Percentiles rank a stretch among this genome's conserved stretches.
phyloP scores from a whole-genome alignment of 345 rosid species.

The Acer campestre region DNA sequence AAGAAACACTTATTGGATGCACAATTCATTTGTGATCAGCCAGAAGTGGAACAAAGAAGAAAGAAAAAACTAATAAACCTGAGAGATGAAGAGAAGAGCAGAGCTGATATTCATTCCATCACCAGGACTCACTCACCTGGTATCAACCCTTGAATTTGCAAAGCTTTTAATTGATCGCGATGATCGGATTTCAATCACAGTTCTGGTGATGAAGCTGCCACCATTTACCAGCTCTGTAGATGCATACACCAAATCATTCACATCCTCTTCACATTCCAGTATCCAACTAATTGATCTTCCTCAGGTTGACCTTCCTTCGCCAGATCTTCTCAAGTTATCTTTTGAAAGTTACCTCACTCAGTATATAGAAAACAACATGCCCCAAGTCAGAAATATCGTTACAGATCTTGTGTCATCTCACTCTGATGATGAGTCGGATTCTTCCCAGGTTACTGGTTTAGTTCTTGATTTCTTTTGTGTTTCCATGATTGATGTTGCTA shows the following conservation, averaged over 20 bases:
- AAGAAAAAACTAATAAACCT: background rate
- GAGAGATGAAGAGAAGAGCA: constrained; percentile 26
- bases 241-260: constrained; percentile 13
- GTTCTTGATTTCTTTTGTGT: constrained; percentile 50
- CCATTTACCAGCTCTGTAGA: background rate
- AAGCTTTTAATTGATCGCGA: constrained; percentile 42
- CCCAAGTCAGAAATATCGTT: constrained; percentile 16
- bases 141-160: constrained; percentile 49
- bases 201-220: constrained; percentile 29
- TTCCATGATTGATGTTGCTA: constrained; percentile 40
- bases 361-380: constrained; percentile 18
- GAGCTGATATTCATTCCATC: constrained; percentile 41
- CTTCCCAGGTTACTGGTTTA: constrained; percentile 38
- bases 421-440: constrained; percentile 24
- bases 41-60: background rate
- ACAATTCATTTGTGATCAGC: background rate
- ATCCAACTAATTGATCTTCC: constrained; percentile 40
- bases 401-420: constrained; percentile 3
- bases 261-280: constrained; percentile 29
- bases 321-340: constrained; percentile 20
- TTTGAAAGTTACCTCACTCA: constrained; percentile 6
- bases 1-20: too few species aligned
- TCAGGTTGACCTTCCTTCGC: constrained; percentile 27
- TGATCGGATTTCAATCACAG: constrained; percentile 30
- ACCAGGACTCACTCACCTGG: constrained; percentile 44